A percentile compares a stretch with the other conserved stretches of the same genome.
Evolutionary conservation across 169 alveolate species (phyloP).

Genomic region (Eimeria necatrix): DNA sequence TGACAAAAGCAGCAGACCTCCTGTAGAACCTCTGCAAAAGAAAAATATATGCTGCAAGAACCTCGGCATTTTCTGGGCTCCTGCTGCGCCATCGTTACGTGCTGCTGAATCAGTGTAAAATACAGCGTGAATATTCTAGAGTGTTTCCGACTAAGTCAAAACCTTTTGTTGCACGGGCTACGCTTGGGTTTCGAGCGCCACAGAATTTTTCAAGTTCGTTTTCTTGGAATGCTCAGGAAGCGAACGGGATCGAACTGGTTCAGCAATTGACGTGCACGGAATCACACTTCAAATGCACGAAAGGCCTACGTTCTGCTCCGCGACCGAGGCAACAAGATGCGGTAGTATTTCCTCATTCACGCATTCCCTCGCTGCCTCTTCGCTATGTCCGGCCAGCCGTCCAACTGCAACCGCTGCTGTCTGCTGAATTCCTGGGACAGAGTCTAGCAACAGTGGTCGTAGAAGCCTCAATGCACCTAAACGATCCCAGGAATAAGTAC

Average conservation of each 20-base stretch:
- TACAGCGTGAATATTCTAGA: too few species aligned
- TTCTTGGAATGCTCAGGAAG: too few species aligned
- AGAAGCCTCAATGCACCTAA: slow-evolving; percentile 94
- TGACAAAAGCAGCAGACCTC: slow-evolving; percentile 97
- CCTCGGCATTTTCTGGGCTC: too few species aligned
- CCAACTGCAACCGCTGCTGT: slow-evolving; percentile 97
- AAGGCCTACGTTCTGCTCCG: slow-evolving; percentile 90
- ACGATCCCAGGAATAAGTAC: not conserved
- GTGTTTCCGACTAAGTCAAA: too few species aligned
- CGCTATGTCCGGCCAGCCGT: slow-evolving; percentile 95
- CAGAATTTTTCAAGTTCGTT: too few species aligned
- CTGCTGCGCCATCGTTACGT: too few species aligned
- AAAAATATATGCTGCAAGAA: too few species aligned
- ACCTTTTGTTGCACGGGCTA: too few species aligned
- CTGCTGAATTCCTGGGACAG: slow-evolving; percentile 95
- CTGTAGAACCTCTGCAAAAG: slow-evolving; percentile 89
- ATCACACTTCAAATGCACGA: not conserved
- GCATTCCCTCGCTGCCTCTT: slow-evolving; percentile 95
- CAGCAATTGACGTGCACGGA: too few species aligned
- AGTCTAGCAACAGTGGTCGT: slow-evolving; percentile 94
- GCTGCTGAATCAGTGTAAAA: too few species aligned
- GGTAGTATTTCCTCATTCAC: slow-evolving; percentile 95
- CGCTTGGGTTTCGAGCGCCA: too few species aligned
- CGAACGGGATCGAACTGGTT: not conserved
- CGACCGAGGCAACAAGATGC: slow-evolving; percentile 93